These are phyloP conservation scores for Ceratocystis huliohia DNA, from an alignment of 2,329 filamentous ascomycete species.

Conservation along the genomic window DNA sequence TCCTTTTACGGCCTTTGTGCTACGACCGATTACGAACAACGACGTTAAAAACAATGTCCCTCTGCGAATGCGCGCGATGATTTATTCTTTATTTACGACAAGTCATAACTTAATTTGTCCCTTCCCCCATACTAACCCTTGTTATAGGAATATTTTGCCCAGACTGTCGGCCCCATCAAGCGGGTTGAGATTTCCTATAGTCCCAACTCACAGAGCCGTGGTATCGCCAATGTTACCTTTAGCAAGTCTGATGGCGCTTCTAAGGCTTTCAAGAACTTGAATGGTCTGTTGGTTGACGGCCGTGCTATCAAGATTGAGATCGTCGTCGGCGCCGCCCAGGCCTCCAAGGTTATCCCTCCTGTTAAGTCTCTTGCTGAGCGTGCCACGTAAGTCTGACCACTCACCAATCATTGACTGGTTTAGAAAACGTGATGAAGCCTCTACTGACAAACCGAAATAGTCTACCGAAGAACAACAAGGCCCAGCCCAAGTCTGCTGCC, in stretches of 20 bases:
- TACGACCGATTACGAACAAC: conserved; percentile 4
- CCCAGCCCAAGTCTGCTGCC: conserved; percentile 71
- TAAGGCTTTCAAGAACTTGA: conserved; percentile 71
- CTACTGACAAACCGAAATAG: conserved; percentile 23
- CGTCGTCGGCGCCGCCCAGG: conserved; percentile 64
- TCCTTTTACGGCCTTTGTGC: neutral
- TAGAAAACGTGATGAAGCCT: conserved; percentile 23
- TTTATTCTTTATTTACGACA: conserved; percentile 40
- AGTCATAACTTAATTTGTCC: conserved; percentile 1
- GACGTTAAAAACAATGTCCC: conserved; percentile 25
- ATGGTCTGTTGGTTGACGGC: conserved; percentile 81
- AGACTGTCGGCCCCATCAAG: conserved; percentile 81
- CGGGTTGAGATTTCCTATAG: conserved; percentile 85
- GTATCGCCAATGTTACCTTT: conserved; percentile 84
- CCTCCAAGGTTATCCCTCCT: conserved; percentile 52
- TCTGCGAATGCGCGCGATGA: conserved; percentile 23
- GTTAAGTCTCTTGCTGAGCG: conserved; percentile 69
- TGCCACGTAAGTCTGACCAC: conserved; percentile 44
- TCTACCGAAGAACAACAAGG: conserved; percentile 41
- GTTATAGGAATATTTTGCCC: conserved; percentile 87
- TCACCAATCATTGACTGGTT: neutral
- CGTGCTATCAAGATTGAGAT: conserved; percentile 93
- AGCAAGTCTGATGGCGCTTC: conserved; percentile 65
- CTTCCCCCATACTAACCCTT: conserved; percentile 36
- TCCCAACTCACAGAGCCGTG: conserved; percentile 79